These are phyloP conservation scores for Elaphomyces granulatus DNA, from an alignment of 495 filamentous ascomycete genomes.

Conservation along the genomic window DNA sequence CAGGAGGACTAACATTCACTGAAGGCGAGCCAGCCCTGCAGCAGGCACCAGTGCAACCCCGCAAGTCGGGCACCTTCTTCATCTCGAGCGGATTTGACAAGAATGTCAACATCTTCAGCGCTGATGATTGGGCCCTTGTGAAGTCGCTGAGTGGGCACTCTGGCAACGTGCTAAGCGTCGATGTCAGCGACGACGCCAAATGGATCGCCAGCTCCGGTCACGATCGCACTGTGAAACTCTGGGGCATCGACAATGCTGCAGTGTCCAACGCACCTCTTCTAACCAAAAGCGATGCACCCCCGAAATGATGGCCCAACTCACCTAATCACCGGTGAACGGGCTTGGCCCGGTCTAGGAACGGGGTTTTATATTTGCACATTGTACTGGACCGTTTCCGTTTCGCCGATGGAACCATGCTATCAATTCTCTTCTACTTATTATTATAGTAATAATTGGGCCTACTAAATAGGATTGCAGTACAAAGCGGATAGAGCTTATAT, in stretches of 20 bases:
- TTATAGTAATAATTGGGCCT: too few species aligned
- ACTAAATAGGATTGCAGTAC: too few species aligned
- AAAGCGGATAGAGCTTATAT: too few species aligned
- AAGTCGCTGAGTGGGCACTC: conserved; percentile 83
- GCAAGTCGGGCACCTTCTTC: conserved; percentile 73
- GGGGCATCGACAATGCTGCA: conserved; percentile 65
- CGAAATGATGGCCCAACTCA: too few species aligned
- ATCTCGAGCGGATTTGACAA: conserved; percentile 87
- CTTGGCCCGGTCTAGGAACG: too few species aligned
- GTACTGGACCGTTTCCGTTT: too few species aligned
- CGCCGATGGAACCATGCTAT: too few species aligned
- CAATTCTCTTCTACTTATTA: too few species aligned
- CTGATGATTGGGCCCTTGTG: conserved; percentile 86
- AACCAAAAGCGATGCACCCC: too few species aligned
- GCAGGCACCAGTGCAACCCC: conserved; percentile 27
- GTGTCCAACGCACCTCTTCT: neutral
- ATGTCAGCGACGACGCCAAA: conserved; percentile 67
- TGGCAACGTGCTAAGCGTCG: conserved; percentile 77
- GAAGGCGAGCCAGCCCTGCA: conserved; percentile 7
- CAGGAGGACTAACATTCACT: conserved; percentile 36
- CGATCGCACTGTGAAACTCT: conserved; percentile 91
- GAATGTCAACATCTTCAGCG: conserved; percentile 88
- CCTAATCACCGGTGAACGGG: too few species aligned
- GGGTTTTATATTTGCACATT: too few species aligned
- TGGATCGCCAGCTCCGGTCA: conserved; percentile 92